These are phyloP conservation scores for Monilinia polystroma DNA, from an alignment of 2,329 filamentous ascomycete genomes.

Conservation along the genomic window DNA sequence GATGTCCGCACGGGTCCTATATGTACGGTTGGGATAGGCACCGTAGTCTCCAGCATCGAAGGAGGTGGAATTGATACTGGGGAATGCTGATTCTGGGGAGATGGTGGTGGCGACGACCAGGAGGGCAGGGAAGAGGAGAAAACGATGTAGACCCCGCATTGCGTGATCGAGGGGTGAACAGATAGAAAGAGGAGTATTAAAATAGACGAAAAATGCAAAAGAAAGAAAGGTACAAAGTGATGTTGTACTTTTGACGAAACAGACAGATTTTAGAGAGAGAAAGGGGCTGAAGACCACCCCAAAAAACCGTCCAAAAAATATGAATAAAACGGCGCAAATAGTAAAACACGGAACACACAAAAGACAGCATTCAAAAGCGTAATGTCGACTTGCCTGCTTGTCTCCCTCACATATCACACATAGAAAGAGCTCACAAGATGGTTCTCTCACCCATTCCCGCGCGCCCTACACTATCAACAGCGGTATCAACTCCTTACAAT, in stretches of 20 bases:
- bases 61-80: conserved; percentile 22
- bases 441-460: background rate
- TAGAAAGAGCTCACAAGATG: background rate
- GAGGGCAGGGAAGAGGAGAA: background rate
- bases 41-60: conserved; percentile 42
- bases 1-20: conserved; percentile 38
- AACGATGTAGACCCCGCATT: background rate
- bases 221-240: background rate
- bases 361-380: background rate
- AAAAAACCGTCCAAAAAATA: too few relatives aligned
- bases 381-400: background rate
- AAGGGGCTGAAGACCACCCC: background rate
- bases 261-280: background rate
- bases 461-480: background rate
- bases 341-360: background rate
- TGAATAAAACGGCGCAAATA: background rate
- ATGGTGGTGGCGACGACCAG: background rate
- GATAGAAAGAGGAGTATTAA: background rate
- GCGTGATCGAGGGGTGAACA: background rate
- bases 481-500: background rate
- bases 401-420: background rate
- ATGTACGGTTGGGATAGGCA: conserved; percentile 41
- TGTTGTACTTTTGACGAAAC: background rate
- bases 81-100: background rate
- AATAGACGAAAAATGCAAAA: background rate